phyloP scores from a whole-genome alignment of 306 rosid genomes.

The Quercus agrifolia region DNA sequence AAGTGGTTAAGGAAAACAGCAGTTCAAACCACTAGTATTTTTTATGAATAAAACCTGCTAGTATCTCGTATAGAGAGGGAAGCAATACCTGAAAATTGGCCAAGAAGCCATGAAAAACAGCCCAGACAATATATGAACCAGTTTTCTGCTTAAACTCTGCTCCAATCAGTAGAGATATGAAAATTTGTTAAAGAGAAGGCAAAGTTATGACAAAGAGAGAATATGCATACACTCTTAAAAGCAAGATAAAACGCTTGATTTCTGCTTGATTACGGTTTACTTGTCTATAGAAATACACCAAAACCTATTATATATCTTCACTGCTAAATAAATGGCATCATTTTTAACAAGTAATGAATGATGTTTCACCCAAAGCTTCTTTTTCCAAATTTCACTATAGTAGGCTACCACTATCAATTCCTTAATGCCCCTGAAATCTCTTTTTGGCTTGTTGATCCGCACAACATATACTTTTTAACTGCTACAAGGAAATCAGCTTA shows the following conservation, averaged over 20 bases:
- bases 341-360: neutral
- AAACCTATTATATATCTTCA: neutral
- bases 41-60: neutral
- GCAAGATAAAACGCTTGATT: neutral
- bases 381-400: neutral
- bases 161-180: neutral
- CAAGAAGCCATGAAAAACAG: constrained; percentile 72
- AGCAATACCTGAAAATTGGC: constrained; percentile 86
- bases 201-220: neutral
- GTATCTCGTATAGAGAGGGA: constrained; percentile 5
- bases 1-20: constrained; percentile 13
- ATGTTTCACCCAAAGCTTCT: neutral
- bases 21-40: neutral
- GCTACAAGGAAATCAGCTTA: too few species aligned
- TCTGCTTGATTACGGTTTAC: neutral
- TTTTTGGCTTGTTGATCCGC: neutral
- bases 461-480: neutral
- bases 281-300: neutral
- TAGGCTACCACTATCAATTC: neutral
- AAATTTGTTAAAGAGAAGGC: neutral
- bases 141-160: constrained; percentile 82
- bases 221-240: neutral
- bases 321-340: neutral
- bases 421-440: neutral
- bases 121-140: constrained; percentile 84